Conservation (phyloP, 2,329 filamentous ascomycete species). For the Neurospora sp. region DNA sequence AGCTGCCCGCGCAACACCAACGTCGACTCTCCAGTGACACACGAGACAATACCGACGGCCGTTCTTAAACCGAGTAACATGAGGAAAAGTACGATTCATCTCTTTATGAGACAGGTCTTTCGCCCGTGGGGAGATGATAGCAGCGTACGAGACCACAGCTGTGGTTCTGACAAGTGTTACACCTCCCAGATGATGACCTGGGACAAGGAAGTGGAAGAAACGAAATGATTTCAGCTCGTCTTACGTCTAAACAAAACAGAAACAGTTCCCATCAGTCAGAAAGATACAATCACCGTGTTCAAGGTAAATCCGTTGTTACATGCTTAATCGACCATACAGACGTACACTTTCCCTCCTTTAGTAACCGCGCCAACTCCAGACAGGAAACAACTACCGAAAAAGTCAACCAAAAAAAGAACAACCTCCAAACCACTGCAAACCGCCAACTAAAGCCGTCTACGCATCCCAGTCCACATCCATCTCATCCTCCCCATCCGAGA, state of each 20-base stretch:
- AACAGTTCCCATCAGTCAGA: neutral
- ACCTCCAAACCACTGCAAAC: neutral
- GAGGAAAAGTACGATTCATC: neutral
- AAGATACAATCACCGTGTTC: neutral
- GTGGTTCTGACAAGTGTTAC: neutral
- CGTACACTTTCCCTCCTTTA: neutral
- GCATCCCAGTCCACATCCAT: neutral
- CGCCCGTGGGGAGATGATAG: neutral
- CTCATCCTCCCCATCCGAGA: neutral
- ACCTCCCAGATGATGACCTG: neutral
- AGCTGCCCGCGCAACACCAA: neutral
- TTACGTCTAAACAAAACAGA: neutral
- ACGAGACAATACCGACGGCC: neutral
- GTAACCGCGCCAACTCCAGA: neutral
- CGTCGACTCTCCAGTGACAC: neutral
- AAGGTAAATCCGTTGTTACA: neutral
- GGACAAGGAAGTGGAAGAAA: neutral
- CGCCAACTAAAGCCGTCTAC: neutral
- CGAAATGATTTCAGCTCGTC: neutral
- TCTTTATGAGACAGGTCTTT: neutral
- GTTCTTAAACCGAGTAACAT: neutral
- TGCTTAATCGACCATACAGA: neutral
- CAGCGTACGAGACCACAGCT: neutral
- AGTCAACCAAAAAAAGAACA: neutral
- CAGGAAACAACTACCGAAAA: neutral